Base-by-base conservation (phyloP, 164 flowering plant genomes). In the Tetrastigma voinierianum region DNA sequence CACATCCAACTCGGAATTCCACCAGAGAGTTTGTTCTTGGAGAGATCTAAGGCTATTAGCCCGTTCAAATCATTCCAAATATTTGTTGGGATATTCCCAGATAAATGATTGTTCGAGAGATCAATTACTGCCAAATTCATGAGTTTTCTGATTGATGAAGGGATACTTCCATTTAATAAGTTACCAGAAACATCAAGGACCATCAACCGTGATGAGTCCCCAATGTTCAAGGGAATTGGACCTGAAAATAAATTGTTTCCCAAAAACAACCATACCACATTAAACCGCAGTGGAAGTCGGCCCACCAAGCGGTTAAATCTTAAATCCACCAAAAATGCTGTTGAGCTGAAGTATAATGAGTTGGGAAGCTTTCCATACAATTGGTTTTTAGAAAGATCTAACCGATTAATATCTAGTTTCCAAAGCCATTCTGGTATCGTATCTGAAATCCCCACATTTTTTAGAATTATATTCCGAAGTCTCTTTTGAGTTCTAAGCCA, bases 401-500 rank as follows among this genome's bases (percentile, higher is more conserved):
- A 23, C 2, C 2, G 5, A 1, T 2, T 4, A 0, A 67, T 1
- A 7, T 58, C 57, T n/a, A 72, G 8, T 0, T 52, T 20, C 32
- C 68, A 62, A 51, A 77, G 63, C 77, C 77, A 74, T 0, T 40
- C 54, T 43, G 76, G 81, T 14, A 71, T 46, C 11, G 52, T 20
- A 40, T 62, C 76, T 23, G 66, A 32, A 45, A 79, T 67, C 54
- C 70, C 68, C 19, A 47, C 62, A 47, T 67, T 71, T 11, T 15
- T 16, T 2, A 80, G 59, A 1, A 1, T 7, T 0, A 72, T 52
- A 16, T 0, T 1, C 4, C 17, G 18, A 13, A 74, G 68, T 19
- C 59, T 9, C 21, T 19, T 72, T 57, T 76, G 83, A 16, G 43
- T 58, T 15, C 58, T 66, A 48, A 80, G 71, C 81, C 83, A 80